Evolutionary conservation across 768 basidiomycete species (phyloP).

Genomic region (Gloeostereum incarnatum): DNA sequence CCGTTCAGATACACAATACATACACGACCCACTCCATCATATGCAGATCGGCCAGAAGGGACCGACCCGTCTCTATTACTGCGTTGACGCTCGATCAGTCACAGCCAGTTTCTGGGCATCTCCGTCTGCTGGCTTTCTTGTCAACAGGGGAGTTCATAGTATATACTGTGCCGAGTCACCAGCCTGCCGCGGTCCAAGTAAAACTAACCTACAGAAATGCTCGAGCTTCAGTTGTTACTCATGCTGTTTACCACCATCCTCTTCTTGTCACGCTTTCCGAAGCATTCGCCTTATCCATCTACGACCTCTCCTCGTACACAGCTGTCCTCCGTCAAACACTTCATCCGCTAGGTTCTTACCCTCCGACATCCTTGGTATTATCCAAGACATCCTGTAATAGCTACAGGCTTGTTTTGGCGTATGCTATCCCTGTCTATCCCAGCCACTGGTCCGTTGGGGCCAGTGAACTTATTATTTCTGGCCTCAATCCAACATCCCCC

Average conservation of each 20-base stretch:
- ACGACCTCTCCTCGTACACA: constrained; percentile 48
- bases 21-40: constrained; percentile 27
- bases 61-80: constrained; percentile 36
- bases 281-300: constrained; percentile 62
- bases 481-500: constrained; percentile 11
- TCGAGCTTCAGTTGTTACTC: constrained; percentile 39
- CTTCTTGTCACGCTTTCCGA: constrained; percentile 64
- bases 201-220: constrained; percentile 35
- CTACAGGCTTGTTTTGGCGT: constrained; percentile 70
- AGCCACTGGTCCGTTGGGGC: constrained; percentile 72
- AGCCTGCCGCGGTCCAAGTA: constrained; percentile 30
- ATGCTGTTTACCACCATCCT: constrained; percentile 72
- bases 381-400: constrained; percentile 46
- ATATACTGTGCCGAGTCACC: constrained; percentile 41
- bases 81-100: constrained; percentile 72
- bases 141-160: constrained; percentile 62
- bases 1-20: constrained; percentile 26
- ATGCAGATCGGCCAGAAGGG: constrained; percentile 28
- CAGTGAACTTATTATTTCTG: constrained; percentile 65
- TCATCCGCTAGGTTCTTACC: constrained; percentile 69
- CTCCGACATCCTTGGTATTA: constrained; percentile 73
- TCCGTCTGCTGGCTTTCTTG: constrained; percentile 51
- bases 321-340: constrained; percentile 57
- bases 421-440: constrained; percentile 72
- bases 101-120: constrained; percentile 29